Evolutionary conservation across 2,329 filamentous ascomycete species (phyloP), one percentile per base, ranked within the genome.

Genomic region (Scytalidium lignicola): DNA sequence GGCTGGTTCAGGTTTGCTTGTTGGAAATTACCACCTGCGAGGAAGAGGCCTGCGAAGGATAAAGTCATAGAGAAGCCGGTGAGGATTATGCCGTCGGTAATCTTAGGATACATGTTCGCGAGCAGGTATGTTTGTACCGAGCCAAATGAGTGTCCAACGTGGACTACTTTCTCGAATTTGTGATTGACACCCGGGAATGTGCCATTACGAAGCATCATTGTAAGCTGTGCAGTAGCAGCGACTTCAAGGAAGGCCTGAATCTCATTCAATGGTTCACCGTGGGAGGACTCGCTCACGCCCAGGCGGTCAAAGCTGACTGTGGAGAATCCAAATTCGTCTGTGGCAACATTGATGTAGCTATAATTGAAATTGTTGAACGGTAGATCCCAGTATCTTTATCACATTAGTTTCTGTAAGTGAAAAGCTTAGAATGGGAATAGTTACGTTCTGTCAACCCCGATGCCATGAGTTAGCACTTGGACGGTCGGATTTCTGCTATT

Each of bases 81-180:
- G 6, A 86, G 70, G 46, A 82, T 65, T 39, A 85, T 69, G 37
- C 74, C 79, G 52, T 85, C 75, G 32, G 75, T 79, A 49, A 78
- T 66, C 47, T 70, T 59, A 1, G 80, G 79, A 57, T 80, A 68
- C 50, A 68, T 61, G 43, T 71, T 71, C 7, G 76, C 74, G 18
- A 86, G 69, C 43, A 67, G 72, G 63, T 80, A 83, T 2, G 74
- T 76, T 56, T 80, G 76, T 5, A 74, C 65, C 0, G 80, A 81
- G 26, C 83, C 83, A 56, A 82, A 86, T 0, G 77, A 82, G 67
- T 86, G 82, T 12, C 82, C 83, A 15, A 83, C 70, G 60, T 86
- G 82, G 8, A 82, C 68, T 20, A 80, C 66, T 58, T 76, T 73
- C 41, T 59, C 55, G 66, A 71, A 28, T 18, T 54, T 18, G 41